Conservation (phyloP, 305 asterid species). For the Rubia tinctorum region DNA sequence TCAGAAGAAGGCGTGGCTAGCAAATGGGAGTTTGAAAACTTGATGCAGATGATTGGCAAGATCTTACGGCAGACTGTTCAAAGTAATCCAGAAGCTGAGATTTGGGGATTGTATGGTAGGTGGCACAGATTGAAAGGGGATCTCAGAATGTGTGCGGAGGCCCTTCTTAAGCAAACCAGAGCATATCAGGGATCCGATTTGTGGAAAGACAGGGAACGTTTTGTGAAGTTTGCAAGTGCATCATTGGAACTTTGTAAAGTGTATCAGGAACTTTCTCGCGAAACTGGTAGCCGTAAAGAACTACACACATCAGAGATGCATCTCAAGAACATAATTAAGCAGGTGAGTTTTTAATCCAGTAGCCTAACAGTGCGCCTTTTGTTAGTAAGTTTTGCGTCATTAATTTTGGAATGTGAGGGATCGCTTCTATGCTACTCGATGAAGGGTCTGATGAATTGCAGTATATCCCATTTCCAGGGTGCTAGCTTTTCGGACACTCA, state of each 20-base stretch:
- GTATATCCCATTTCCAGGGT: conserved; percentile 39
- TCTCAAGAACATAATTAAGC: conserved; percentile 65
- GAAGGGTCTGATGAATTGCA: conserved; percentile 1
- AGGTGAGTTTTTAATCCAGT: conserved; percentile 22
- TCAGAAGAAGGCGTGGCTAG: conserved; percentile 32
- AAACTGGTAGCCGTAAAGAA: conserved; percentile 50
- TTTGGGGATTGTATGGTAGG: conserved; percentile 84
- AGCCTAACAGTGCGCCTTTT: not conserved
- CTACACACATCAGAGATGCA: conserved; percentile 90
- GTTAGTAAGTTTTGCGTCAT: not conserved
- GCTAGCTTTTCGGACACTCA: conserved; percentile 44
- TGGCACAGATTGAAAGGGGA: conserved; percentile 94
- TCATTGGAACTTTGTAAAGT: conserved; percentile 80
- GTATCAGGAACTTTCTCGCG: conserved; percentile 53
- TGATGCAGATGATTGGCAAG: conserved; percentile 61
- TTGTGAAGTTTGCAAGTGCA: conserved; percentile 73
- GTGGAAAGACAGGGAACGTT: conserved; percentile 75
- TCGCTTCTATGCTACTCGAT: not conserved
- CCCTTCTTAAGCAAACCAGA: conserved; percentile 88
- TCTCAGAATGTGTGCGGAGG: conserved; percentile 87
- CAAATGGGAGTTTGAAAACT: conserved; percentile 52
- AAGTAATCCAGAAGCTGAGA: conserved; percentile 56
- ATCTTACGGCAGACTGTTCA: conserved; percentile 61
- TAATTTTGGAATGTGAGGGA: not conserved
- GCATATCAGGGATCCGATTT: conserved; percentile 83